Base-by-base conservation (phyloP, 2,329 filamentous ascomycete genomes). In the Trichophyton simii region DNA sequence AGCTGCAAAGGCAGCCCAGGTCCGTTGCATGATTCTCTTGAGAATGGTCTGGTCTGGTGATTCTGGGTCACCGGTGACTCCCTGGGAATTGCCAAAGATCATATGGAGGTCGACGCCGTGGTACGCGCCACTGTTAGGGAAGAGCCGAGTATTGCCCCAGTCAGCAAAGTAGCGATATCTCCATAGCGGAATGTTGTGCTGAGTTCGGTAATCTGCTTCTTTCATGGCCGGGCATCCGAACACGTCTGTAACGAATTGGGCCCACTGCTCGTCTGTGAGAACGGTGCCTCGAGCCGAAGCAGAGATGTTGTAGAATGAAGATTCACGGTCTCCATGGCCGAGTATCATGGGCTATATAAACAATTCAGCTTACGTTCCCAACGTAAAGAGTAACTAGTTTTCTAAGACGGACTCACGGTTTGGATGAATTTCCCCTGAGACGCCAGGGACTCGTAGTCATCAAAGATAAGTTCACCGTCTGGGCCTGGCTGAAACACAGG, bases 101-200 rank as follows among this genome's bases (percentile, higher is more conserved):
- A 80, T 79, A 61, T 78, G 74, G 59, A 80, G 59, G 36, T 80
- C 78, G 0, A 73, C 72, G 0, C 77, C 80, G 58, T 82, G 79
- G 63, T 80, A 82, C 0, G 78, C 77, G 3, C 77, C 77, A 46
- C 76, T 79, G 3, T 70, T 72, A 0, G 72, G 71, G 60, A 76
- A 79, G 25, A 81, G 68, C 0, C 77, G 71, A 0, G 76, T 76
- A 61, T 80, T 81, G 34, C 75, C 64, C 76, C 78, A 82, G 65
- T 81, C 78, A 20, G 73, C 79, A 58, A 77, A 72, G 66, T 79
- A 82, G 34, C 78, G 76, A 55, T 76, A 79, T 2, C 72, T 72
- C 75, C 77, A 82, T 7, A 74, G 67, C 0, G 76, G 70, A 1
- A 79, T 71, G 4, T 67, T 70, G 22, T 74, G 65, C 0, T 61